These are phyloP conservation scores for Micromonas commoda DNA, from an alignment of 139 green algal genomes.

Conservation along the genomic window DNA sequence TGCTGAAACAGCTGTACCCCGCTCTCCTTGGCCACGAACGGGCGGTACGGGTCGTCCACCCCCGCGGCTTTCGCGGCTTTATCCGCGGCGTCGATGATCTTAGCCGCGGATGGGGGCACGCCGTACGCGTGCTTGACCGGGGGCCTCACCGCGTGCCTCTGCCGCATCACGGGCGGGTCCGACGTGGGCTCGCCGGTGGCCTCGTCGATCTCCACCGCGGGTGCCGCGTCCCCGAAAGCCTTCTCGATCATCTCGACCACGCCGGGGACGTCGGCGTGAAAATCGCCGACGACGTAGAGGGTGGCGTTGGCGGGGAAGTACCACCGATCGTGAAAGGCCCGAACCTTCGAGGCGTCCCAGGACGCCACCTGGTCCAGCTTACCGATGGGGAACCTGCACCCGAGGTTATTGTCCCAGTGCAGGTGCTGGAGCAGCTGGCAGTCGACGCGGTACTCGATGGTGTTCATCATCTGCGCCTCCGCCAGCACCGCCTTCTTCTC, in stretches of 20 bases:
- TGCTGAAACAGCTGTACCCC: constrained; percentile 74
- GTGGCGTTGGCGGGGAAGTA: constrained; percentile 98
- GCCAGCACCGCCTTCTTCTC: constrained; percentile 91
- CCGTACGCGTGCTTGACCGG: constrained; percentile 83
- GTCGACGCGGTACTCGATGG: constrained; percentile 98
- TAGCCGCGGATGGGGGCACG: not conserved
- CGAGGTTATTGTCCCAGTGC: constrained; percentile 93
- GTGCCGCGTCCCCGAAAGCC: constrained; percentile 6
- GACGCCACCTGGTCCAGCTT: constrained; percentile 83
- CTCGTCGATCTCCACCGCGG: constrained; percentile 19
- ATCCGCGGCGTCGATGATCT: not conserved
- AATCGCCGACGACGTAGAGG: constrained; percentile 92
- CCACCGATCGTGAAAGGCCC: constrained; percentile 82
- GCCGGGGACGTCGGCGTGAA: constrained; percentile 47
- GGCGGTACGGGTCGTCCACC: constrained; percentile 14
- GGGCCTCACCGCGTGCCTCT: constrained; percentile 66
- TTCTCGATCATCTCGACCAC: constrained; percentile 41
- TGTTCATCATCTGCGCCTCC: constrained; percentile 99
- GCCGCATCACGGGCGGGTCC: constrained; percentile 33
- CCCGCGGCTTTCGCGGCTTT: not conserved
- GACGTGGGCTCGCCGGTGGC: not conserved
- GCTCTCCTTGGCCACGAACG: constrained; percentile 10
- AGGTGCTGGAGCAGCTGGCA: constrained; percentile 92
- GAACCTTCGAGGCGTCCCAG: constrained; percentile 68
- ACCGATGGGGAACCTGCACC: constrained; percentile 93